Evolutionary conservation across 2,329 filamentous ascomycete species (phyloP).

Genomic region (Tolypocladium capitatum): DNA sequence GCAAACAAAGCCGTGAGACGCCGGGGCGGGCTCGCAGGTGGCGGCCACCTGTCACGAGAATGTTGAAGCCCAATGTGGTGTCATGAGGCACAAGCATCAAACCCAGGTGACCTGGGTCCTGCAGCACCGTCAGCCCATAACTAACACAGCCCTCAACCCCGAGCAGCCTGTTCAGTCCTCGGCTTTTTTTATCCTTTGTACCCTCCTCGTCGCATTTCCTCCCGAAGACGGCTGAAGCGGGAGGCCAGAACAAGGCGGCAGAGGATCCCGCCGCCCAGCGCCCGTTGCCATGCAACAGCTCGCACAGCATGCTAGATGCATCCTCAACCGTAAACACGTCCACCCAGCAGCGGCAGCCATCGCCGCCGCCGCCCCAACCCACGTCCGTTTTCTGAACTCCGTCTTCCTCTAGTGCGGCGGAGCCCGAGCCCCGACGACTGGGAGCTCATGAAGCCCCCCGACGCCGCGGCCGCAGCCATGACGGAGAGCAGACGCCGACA

Average conservation of each 20-base stretch:
- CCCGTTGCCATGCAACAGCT: not conserved
- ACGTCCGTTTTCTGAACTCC: not conserved
- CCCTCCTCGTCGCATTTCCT: not conserved
- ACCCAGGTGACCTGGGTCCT: not conserved
- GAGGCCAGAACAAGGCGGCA: not conserved
- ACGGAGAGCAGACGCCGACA: not conserved
- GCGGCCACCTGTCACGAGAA: not conserved
- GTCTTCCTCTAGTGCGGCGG: not conserved
- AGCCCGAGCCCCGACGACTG: not conserved
- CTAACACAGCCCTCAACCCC: not conserved
- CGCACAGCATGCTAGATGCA: not conserved
- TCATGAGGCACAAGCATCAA: not conserved
- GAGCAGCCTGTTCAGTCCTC: too few species aligned
- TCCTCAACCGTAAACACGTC: not conserved
- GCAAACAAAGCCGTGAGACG: not conserved
- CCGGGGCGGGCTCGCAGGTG: not conserved
- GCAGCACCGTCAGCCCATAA: too few species aligned
- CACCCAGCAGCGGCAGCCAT: not conserved
- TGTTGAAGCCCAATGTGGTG: not conserved
- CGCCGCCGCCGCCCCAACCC: not conserved
- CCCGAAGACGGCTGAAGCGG: too few species aligned
- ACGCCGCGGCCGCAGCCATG: too few species aligned
- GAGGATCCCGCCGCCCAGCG: not conserved
- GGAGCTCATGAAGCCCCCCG: not conserved
- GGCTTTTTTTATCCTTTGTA: not conserved